Evolutionary conservation across 2,329 filamentous ascomycete genomes (phyloP).

Genomic region (Penicillium sp.): DNA sequence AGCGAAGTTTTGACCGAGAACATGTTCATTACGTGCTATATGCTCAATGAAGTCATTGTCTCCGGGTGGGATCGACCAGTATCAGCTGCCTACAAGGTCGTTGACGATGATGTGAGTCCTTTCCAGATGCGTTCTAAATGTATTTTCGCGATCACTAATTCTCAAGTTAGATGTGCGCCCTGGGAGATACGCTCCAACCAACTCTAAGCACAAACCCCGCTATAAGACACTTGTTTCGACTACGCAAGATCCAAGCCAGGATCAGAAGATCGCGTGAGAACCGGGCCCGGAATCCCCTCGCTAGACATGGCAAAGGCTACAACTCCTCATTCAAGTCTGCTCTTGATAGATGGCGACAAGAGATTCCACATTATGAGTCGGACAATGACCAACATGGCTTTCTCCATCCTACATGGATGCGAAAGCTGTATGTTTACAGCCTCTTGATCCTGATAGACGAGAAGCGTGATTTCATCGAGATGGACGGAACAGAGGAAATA

Average conservation of each 20-base stretch:
- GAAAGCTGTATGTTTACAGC: slow-evolving; percentile 24
- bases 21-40: slow-evolving; percentile 25
- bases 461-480: slow-evolving; percentile 18
- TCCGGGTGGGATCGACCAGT: slow-evolving; percentile 25
- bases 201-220: slow-evolving; percentile 17
- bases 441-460: slow-evolving; percentile 23
- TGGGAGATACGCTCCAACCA: slow-evolving; percentile 19
- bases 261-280: slow-evolving; percentile 19
- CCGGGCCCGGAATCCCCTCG: slow-evolving; percentile 6
- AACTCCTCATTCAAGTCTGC: slow-evolving; percentile 19
- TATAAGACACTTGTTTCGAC: slow-evolving; percentile 19
- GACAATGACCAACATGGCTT: slow-evolving; percentile 19
- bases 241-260: slow-evolving; percentile 24
- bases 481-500: slow-evolving; percentile 21
- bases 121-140: neutral
- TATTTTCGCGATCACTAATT: neutral
- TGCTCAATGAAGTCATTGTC: slow-evolving; percentile 24
- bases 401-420: slow-evolving; percentile 23
- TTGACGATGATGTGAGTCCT: slow-evolving; percentile 22
- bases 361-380: slow-evolving; percentile 23
- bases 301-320: slow-evolving; percentile 5
- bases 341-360: slow-evolving; percentile 21
- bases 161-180: slow-evolving; percentile 14
- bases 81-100: slow-evolving; percentile 18
- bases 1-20: slow-evolving; percentile 18